Percentiles rank a stretch among this genome's conserved stretches.
phyloP scores from a whole-genome alignment of 805 yeast species.

The Saccharomycopsis sp. region DNA sequence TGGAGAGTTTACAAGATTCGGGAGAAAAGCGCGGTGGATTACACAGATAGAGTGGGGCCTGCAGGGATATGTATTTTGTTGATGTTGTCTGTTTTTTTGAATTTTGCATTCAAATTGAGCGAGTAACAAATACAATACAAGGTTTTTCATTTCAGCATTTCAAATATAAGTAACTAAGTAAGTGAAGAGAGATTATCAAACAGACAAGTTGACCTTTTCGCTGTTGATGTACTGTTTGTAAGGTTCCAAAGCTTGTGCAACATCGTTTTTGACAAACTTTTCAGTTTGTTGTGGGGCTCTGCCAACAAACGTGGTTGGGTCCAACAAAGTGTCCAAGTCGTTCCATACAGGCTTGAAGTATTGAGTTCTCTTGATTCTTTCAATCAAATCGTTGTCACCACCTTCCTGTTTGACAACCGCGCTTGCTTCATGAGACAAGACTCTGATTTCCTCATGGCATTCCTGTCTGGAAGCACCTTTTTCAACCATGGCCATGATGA shows the following conservation, averaged over 20 bases:
- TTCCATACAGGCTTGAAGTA: constrained; percentile 86
- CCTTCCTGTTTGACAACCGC: constrained; percentile 97
- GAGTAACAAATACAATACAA: constrained; percentile 23
- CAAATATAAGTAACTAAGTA: background rate
- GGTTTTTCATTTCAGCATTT: background rate
- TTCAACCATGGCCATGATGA: constrained; percentile 99
- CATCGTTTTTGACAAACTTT: constrained; percentile 80
- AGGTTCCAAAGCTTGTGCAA: constrained; percentile 70
- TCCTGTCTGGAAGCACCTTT: constrained; percentile 97
- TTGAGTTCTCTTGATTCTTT: constrained; percentile 65
- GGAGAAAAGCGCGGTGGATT: constrained; percentile 69
- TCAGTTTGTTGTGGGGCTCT: constrained; percentile 98
- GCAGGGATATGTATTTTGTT: constrained; percentile 68
- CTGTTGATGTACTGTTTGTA: constrained; percentile 49
- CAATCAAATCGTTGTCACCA: constrained; percentile 95
- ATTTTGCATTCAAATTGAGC: constrained; percentile 45
- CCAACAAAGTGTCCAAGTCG: constrained; percentile 71
- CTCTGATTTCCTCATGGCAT: constrained; percentile 96
- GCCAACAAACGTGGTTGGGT: constrained; percentile 93
- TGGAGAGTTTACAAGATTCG: constrained; percentile 81
- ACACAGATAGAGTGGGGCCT: constrained; percentile 86
- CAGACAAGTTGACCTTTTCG: constrained; percentile 71
- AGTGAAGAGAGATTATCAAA: constrained; percentile 35
- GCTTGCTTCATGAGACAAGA: constrained; percentile 93
- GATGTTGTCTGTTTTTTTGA: constrained; percentile 55